Percentiles rank a stretch among this genome's conserved stretches.
phyloP scores from a whole-genome alignment of 2,329 filamentous ascomycete species.

The Parasarocladium wereldwijsianum region DNA sequence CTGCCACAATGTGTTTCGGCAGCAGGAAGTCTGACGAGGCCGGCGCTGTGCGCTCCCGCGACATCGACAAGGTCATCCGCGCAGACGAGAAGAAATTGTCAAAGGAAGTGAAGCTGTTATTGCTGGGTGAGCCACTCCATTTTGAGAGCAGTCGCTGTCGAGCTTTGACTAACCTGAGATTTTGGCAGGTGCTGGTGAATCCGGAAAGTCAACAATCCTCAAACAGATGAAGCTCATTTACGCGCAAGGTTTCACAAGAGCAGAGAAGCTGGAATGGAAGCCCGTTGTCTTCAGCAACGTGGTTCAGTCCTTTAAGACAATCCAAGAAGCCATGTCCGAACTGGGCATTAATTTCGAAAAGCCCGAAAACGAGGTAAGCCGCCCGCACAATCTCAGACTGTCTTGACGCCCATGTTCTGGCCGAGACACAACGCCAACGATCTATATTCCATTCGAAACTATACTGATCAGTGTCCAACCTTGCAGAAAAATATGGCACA shows the following conservation, averaged over 20 bases:
- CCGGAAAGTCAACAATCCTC: slow-evolving; percentile 81
- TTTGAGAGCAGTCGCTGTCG: slow-evolving; percentile 1
- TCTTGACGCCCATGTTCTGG: neutral
- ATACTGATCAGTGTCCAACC: neutral
- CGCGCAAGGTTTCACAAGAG: slow-evolving; percentile 76
- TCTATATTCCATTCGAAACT: neutral
- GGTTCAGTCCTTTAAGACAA: slow-evolving; percentile 78
- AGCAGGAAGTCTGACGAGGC: slow-evolving; percentile 33
- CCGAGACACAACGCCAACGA: neutral
- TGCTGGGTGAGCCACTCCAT: slow-evolving; percentile 51
- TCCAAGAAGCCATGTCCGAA: slow-evolving; percentile 82
- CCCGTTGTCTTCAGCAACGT: slow-evolving; percentile 94
- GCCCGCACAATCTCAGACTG: slow-evolving; percentile 3
- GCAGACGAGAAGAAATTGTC: slow-evolving; percentile 77
- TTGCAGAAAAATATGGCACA: slow-evolving; percentile 61
- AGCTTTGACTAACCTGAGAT: slow-evolving; percentile 4
- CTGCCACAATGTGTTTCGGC: slow-evolving; percentile 48
- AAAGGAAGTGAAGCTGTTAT: slow-evolving; percentile 82
- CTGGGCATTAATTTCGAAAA: slow-evolving; percentile 67
- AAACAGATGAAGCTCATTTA: slow-evolving; percentile 99
- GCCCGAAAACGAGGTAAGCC: slow-evolving; percentile 63
- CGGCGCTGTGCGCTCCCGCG: slow-evolving; percentile 43
- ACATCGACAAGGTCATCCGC: slow-evolving; percentile 76
- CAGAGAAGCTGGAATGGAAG: slow-evolving; percentile 85
- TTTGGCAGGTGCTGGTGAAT: slow-evolving; percentile 73